Conservation (phyloP, 176 grass and related monocot species). For the Oropetium thomaeum region DNA sequence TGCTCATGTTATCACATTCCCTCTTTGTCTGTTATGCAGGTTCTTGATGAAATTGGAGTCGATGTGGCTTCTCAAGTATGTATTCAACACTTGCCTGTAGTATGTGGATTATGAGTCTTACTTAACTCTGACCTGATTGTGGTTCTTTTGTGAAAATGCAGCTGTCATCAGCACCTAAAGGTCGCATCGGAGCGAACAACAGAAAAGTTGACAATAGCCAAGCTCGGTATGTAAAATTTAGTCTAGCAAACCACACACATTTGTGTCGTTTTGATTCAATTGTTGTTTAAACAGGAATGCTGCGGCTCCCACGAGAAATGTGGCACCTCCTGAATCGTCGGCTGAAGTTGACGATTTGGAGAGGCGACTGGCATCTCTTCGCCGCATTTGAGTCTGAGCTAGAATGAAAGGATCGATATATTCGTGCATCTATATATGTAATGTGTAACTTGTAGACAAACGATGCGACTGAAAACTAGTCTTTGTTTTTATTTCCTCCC, state of each 20-base stretch:
- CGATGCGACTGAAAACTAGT: background rate
- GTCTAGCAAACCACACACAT: background rate
- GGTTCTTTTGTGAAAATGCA: conserved; percentile 35
- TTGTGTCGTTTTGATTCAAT: background rate
- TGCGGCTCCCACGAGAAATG: conserved; percentile 36
- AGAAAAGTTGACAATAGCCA: conserved; percentile 56
- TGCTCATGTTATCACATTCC: background rate
- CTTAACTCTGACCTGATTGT: conserved; percentile 19
- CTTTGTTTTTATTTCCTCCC: too few species aligned
- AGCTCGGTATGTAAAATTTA: conserved; percentile 53
- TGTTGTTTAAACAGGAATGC: conserved; percentile 38
- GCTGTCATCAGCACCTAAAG: conserved; percentile 96
- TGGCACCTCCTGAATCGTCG: conserved; percentile 46
- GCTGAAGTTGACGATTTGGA: conserved; percentile 90
- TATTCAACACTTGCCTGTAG: background rate
- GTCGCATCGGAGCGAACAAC: conserved; percentile 58
- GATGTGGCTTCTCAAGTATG: conserved; percentile 92
- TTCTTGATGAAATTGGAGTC: conserved; percentile 97
- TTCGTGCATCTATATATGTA: conserved; percentile 42
- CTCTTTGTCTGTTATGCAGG: conserved; percentile 34
- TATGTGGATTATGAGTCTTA: background rate
- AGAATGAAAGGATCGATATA: conserved; percentile 18
- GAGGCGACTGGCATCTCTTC: conserved; percentile 87
- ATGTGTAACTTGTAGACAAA: conserved; percentile 20
- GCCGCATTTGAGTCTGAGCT: conserved; percentile 61